Percentiles rank a stretch among this genome's conserved stretches.
phyloP scores from a whole-genome alignment of 345 rosid genomes.

The Citrus sp. region DNA sequence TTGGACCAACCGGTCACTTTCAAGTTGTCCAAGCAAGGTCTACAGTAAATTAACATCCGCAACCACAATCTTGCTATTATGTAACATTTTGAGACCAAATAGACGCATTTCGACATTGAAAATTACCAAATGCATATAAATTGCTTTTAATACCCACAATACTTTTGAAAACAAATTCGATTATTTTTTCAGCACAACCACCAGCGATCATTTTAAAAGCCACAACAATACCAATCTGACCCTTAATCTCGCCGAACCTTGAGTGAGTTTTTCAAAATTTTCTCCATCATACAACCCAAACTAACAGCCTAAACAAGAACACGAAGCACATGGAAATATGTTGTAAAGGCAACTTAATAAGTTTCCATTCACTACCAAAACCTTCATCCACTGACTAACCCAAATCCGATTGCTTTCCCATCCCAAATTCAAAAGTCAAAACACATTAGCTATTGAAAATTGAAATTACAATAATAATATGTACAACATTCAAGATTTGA shows the following conservation, averaged over 20 bases:
- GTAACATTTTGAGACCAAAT: neutral
- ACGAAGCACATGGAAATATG: neutral
- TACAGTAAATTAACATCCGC: neutral
- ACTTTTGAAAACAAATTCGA: neutral
- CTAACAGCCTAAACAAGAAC: conserved; percentile 2
- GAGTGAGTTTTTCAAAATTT: neutral
- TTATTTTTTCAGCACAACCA: neutral
- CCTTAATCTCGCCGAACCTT: neutral
- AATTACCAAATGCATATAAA: neutral
- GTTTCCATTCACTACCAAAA: neutral
- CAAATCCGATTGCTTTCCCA: neutral
- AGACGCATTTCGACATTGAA: neutral
- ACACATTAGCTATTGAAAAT: neutral
- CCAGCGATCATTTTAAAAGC: neutral
- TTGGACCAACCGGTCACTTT: neutral
- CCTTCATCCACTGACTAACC: neutral
- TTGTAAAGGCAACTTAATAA: neutral
- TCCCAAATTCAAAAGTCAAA: neutral
- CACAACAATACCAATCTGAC: neutral
- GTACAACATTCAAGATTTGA: neutral
- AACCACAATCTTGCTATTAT: neutral
- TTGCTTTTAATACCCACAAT: neutral
- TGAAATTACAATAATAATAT: neutral
- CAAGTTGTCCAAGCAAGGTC: neutral
- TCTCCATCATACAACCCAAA: neutral